These are phyloP conservation scores for Fermentozyma sake DNA, from an alignment of 1,139 yeast species.

Conservation along the genomic window DNA sequence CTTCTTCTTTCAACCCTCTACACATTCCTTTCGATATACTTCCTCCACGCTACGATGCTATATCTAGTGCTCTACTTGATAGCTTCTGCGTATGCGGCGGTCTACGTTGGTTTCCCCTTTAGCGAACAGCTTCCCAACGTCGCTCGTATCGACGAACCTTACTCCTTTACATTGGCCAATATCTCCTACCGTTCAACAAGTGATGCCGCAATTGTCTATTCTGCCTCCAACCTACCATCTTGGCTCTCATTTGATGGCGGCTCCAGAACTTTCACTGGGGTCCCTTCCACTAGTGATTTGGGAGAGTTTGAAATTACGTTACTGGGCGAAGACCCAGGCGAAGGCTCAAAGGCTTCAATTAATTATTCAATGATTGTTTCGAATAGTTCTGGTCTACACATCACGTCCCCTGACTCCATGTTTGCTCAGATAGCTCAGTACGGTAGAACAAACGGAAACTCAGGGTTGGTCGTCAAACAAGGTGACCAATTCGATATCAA, in stretches of 20 bases:
- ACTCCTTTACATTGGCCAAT: constrained; percentile 64
- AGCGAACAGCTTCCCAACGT: constrained; percentile 81
- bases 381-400: constrained; percentile 45
- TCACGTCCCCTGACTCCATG: constrained; percentile 35
- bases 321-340: constrained; percentile 58
- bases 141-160: constrained; percentile 63
- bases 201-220: constrained; percentile 43
- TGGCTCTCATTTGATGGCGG: constrained; percentile 74
- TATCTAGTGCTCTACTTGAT: constrained; percentile 6
- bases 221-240: constrained; percentile 56
- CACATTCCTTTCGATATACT: constrained; percentile 1
- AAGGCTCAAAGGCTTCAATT: constrained; percentile 39
- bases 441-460: constrained; percentile 69
- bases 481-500: constrained; percentile 59
- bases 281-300: constrained; percentile 47
- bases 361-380: constrained; percentile 60
- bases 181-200: constrained; percentile 61
- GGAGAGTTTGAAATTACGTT: constrained; percentile 47
- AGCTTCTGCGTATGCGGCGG: constrained; percentile 15
- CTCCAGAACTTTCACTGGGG: constrained; percentile 65
- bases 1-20: constrained; percentile 1
- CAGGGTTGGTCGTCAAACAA: constrained; percentile 71
- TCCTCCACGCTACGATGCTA: constrained; percentile 6
- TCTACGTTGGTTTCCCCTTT: constrained; percentile 73
- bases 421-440: constrained; percentile 47